These are phyloP conservation scores for Myxozyma monticola DNA, from an alignment of 805 yeast genomes.

Conservation along the genomic window DNA sequence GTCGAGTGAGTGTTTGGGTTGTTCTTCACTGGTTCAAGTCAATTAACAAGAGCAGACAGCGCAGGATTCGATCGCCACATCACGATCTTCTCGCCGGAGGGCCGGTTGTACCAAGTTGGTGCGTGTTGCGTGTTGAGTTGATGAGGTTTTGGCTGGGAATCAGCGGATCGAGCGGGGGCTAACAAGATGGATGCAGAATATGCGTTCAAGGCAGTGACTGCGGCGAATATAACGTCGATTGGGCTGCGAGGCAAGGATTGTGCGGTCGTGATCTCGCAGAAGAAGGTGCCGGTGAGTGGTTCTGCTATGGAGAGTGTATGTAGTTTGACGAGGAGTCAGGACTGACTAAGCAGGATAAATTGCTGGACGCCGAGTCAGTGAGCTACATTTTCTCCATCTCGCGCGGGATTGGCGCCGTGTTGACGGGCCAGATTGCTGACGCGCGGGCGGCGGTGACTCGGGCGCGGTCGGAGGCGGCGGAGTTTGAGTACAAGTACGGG, in stretches of 20 bases:
- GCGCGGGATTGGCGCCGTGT: slow-evolving; percentile 78
- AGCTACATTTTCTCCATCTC: slow-evolving; percentile 83
- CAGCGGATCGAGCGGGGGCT: not conserved
- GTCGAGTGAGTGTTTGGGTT: too few relatives aligned
- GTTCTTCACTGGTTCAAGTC: too few relatives aligned
- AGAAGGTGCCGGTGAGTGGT: slow-evolving; percentile 72
- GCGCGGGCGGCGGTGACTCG: slow-evolving; percentile 86
- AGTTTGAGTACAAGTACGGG: slow-evolving; percentile 90
- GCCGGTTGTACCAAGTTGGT: slow-evolving; percentile 87
- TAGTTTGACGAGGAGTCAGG: not conserved
- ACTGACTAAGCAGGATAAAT: slow-evolving; percentile 56
- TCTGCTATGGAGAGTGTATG: not conserved
- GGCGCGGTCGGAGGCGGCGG: slow-evolving; percentile 95
- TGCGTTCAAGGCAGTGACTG: slow-evolving; percentile 94
- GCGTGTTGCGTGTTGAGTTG: slow-evolving; percentile 6
- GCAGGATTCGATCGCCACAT: slow-evolving; percentile 99
- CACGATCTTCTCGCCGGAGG: slow-evolving; percentile 98
- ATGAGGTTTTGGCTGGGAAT: not conserved
- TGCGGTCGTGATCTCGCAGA: slow-evolving; percentile 87
- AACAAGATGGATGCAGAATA: slow-evolving; percentile 54
- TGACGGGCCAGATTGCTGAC: slow-evolving; percentile 95
- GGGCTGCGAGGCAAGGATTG: slow-evolving; percentile 86
- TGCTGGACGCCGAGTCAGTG: slow-evolving; percentile 83
- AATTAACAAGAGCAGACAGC: slow-evolving; percentile 16
- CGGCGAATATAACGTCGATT: slow-evolving; percentile 84